These are phyloP conservation scores for Prunus padus DNA, from an alignment of 306 rosid genomes.

Conservation along the genomic window DNA sequence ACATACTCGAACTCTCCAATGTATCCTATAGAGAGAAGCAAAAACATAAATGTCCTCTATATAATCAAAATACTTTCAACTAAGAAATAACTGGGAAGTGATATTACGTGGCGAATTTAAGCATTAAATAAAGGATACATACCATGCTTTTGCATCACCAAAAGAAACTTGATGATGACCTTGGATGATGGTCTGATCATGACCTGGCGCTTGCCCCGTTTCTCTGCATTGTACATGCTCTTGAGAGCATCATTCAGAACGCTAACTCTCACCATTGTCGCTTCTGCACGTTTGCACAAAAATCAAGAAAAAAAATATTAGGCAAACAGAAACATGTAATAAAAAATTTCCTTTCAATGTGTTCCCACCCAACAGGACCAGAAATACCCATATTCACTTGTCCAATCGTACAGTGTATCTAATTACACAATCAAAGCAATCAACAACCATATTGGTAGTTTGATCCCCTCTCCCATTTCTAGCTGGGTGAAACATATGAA, in stretches of 20 bases:
- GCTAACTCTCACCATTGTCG: constrained; percentile 39
- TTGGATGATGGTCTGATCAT: constrained; percentile 48
- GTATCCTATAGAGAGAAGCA: constrained; percentile 36
- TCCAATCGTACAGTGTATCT: background rate
- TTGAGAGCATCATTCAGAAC: constrained; percentile 46
- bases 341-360: background rate
- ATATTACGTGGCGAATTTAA: background rate
- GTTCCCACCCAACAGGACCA: background rate
- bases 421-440: background rate
- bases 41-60: background rate
- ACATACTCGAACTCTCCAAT: constrained; percentile 66
- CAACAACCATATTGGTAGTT: background rate
- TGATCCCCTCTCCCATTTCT: background rate
- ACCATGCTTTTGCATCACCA: constrained; percentile 61
- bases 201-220: constrained; percentile 46
- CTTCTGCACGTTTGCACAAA: background rate
- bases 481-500: background rate
- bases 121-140: background rate
- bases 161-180: constrained; percentile 43
- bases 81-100: background rate
- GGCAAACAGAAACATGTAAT: background rate
- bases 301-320: background rate
- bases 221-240: constrained; percentile 53
- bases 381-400: background rate
- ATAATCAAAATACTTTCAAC: background rate